phyloP scores from a whole-genome alignment of 1,284 basidiomycete genomes.

The Butyriboletus regius region DNA sequence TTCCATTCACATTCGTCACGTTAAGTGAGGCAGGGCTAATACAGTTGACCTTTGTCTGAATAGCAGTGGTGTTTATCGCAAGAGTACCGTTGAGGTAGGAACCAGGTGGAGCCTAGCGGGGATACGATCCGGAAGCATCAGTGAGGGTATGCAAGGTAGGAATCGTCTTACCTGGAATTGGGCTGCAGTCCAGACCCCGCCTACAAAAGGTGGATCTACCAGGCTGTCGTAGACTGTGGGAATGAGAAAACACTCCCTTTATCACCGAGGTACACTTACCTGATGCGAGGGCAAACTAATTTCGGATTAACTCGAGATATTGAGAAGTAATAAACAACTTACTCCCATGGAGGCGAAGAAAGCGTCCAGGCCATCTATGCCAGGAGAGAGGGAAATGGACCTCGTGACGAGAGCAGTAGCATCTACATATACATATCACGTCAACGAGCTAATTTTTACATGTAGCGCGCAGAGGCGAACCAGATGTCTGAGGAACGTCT shows the following conservation, averaged over 20 bases:
- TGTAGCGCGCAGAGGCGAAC: constrained; percentile 25
- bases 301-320: neutral
- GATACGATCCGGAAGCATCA: neutral
- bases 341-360: constrained; percentile 57
- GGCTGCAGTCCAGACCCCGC: constrained; percentile 43
- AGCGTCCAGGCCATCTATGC: constrained; percentile 40
- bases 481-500: constrained; percentile 32
- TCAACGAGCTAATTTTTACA: constrained; percentile 2
- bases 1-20: constrained; percentile 20
- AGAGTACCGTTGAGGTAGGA: constrained; percentile 47
- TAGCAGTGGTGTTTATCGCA: constrained; percentile 46
- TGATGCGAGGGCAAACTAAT: constrained; percentile 41
- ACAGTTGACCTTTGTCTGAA: constrained; percentile 46
- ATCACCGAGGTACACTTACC: constrained; percentile 20
- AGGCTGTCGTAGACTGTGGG: constrained; percentile 41
- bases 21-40: constrained; percentile 33
- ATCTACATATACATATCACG: constrained; percentile 29
- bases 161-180: constrained; percentile 39
- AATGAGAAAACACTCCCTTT: constrained; percentile 17
- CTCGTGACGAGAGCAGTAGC: constrained; percentile 36
- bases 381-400: constrained; percentile 39
- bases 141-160: neutral
- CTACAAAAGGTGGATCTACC: constrained; percentile 49
- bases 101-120: constrained; percentile 32
- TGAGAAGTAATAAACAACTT: constrained; percentile 16